Conservation (phyloP, 1,284 basidiomycete genomes). For the Tylopilus sp. region DNA sequence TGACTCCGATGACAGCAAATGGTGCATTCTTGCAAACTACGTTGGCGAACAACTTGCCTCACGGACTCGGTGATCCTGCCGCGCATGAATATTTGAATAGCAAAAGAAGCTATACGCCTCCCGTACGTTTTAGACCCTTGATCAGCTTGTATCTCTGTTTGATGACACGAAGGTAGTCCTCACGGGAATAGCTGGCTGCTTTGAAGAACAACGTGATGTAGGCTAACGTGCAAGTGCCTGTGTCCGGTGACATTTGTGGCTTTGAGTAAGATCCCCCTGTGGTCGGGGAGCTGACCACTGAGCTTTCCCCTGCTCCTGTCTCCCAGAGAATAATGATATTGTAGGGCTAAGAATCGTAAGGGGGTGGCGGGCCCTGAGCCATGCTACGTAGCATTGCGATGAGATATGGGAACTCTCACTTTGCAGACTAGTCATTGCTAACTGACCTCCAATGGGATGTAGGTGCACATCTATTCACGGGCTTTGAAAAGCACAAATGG, state of each 20-base stretch:
- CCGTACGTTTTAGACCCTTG: no score
- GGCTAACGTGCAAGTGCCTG: slow-evolving; percentile 35
- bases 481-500: slow-evolving; percentile 1
- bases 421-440: slow-evolving; percentile 1
- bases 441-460: background rate
- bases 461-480: slow-evolving; percentile 4
- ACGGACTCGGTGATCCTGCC: no score
- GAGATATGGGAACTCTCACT: slow-evolving; percentile 9
- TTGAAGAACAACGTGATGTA: slow-evolving; percentile 31
- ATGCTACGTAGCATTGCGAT: slow-evolving; percentile 12
- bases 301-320: slow-evolving; percentile 40
- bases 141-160: no score
- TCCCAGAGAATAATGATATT: slow-evolving; percentile 43
- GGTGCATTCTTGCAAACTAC: no score
- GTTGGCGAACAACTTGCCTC: no score
- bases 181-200: slow-evolving; percentile 4
- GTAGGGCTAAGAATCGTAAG: slow-evolving; percentile 24
- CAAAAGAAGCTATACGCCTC: no score
- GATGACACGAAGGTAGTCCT: slow-evolving; percentile 42
- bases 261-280: no score
- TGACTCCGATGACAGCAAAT: no score
- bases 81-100: no score
- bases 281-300: slow-evolving; percentile 44
- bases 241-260: slow-evolving; percentile 38
- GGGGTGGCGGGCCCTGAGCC: slow-evolving; percentile 19